Base-by-base conservation (phyloP, 169 alveolate species). In the Plasmodium inui region DNA sequence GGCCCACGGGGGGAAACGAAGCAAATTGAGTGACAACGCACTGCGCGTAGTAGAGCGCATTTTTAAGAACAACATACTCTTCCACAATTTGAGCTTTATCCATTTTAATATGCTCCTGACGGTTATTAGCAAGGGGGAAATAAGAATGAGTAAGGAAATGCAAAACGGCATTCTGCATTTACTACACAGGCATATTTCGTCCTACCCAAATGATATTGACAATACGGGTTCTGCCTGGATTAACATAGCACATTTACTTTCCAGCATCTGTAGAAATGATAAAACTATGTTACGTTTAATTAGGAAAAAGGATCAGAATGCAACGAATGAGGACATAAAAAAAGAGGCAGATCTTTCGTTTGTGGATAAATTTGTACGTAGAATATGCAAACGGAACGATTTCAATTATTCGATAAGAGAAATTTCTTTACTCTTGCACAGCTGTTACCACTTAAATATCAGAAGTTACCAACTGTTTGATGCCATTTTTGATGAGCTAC, bases 101-200 rank as follows among this genome's bases (percentile, higher is more conserved):
- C 78, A 67, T 12, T 82, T 91, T 82, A 91, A 91, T 55, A 91
- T 91, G 95, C 26, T 80, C 34, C 83, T 91, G 19, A 91, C 92
- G 34, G 30, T 91, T 30, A 50, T 91, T 17, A 67, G 78, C 76
- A 91, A 82, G 57, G 76, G 92, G 4, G 71, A 81, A 71, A 71
- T 91, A 82, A 91, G 34, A 72, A 12, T 91, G 78, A 82, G 19
- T 14, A 91, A 82, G 37, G 26, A 91, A 70, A 80, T 91, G 78
- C 57, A 81, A n/a, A 26, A 46, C 55, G 37, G 57, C 37, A 91
- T 91, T 26, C n/a, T 91, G 57, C 22, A 70, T 17, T 82, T 82
- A 50, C 83, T 91, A 50, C 57, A 91, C 78, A 71, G 57, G 57
- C 46, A 91, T 14, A 91, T 91, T 46, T 26, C 46, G 5, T 19